Percentiles rank a stretch among this genome's conserved stretches.
Conservation (phyloP, 2,329 filamentous ascomycete genomes). For the Alternaria rosae region DNA sequence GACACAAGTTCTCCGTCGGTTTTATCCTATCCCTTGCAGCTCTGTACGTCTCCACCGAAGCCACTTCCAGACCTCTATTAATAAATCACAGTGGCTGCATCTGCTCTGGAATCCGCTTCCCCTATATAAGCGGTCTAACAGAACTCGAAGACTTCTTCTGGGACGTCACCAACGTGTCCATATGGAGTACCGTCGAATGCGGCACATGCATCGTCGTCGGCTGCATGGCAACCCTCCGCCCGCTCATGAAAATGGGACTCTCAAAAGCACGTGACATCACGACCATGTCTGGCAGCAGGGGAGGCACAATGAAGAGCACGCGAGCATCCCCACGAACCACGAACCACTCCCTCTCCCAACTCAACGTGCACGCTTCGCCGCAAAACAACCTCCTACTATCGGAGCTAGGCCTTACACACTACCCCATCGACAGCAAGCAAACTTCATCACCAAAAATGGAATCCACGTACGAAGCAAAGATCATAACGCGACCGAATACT, state of each 20-base stretch:
- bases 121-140: slow-evolving; percentile 52
- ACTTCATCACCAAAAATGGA: not conserved
- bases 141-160: slow-evolving; percentile 56
- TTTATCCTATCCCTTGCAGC: slow-evolving; percentile 60
- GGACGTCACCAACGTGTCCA: slow-evolving; percentile 56
- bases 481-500: slow-evolving; percentile 1
- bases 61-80: slow-evolving; percentile 5
- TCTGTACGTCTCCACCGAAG: slow-evolving; percentile 27
- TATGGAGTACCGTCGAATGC: slow-evolving; percentile 50
- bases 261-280: not conserved
- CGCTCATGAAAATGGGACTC: slow-evolving; percentile 49
- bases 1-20: slow-evolving; percentile 62
- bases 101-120: slow-evolving; percentile 61
- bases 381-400: not conserved
- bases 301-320: slow-evolving; percentile 7
- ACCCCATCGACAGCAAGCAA: not conserved
- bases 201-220: slow-evolving; percentile 56
- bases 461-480: not conserved
- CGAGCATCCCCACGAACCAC: slow-evolving; percentile 4
- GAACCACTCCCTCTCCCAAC: not conserved
- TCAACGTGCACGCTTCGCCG: not conserved
- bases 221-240: slow-evolving; percentile 60
- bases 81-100: slow-evolving; percentile 57
- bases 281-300: not conserved
- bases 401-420: not conserved